Evolutionary conservation across 148 eudicot species (phyloP), one percentile per base, ranked within the genome.

Genomic region (Limonium bicolor): DNA sequence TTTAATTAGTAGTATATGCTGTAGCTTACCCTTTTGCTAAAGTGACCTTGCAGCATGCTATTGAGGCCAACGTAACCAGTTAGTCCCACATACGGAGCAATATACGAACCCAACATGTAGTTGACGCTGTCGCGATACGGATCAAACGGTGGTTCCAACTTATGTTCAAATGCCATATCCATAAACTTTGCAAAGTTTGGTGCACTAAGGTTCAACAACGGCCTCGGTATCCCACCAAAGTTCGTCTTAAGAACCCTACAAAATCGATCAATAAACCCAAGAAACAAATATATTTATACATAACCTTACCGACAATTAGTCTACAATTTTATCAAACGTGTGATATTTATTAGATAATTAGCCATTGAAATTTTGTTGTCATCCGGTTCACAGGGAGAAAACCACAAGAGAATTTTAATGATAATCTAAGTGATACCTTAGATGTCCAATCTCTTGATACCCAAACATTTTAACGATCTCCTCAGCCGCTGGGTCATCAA

Each of bases 401-500:
- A n/a, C n/a, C n/a, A n/a, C n/a, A n/a, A n/a, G n/a, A n/a, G n/a
- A n/a, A n/a, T n/a, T n/a, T n/a, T n/a, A n/a, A n/a, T 36, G 6
- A 5, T 6, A 5, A 5, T 5, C 8, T 8, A 17, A 8, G 1
- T 29, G 12, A 1, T 1, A 82, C 96, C 79, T 87, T 40, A 82
- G 27, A 53, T 87, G 96, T 7, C 94, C 90, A 36, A 87, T 59
- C 66, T 87, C 96, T 50, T 79, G 86, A 20, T 51, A 67, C 17
- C 54, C 90, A 51, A 87, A 87, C 47, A 82, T 90, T 6, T 64
- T 52, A 11, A 83, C 70, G 11, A 87, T 39, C 46, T 80, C 80
- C 31, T 53, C 56, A 0, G 67, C 64, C 11, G 69, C 26, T 3
- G 72, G 76, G 43, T 76, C 78, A 47, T 77, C 78, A 25, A 87